Percentiles rank a stretch among this genome's conserved stretches.
These are phyloP conservation scores for Hypoxylon sp. DNA, from an alignment of 2,329 filamentous ascomycete genomes.

Conservation along the genomic window DNA sequence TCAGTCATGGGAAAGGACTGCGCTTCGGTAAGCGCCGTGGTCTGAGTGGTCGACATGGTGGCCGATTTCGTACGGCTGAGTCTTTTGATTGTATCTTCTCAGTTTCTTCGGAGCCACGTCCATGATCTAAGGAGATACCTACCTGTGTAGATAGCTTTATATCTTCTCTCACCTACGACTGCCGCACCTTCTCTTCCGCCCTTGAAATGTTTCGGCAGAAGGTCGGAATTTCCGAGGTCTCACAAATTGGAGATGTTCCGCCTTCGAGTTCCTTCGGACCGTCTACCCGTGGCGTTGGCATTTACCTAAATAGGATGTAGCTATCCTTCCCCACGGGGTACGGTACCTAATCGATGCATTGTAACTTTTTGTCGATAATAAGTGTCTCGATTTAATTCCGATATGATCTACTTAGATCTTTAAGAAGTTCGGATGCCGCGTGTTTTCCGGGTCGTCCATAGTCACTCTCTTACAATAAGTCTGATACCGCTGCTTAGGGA, in stretches of 20 bases:
- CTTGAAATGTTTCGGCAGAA: constrained; percentile 22
- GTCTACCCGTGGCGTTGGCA: constrained; percentile 17
- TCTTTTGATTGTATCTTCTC: neutral
- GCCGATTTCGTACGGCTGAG: neutral
- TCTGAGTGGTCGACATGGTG: constrained; percentile 42
- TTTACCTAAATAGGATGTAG: neutral
- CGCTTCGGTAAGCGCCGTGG: constrained; percentile 34
- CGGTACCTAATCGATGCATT: neutral
- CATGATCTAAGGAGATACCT: neutral
- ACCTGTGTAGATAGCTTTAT: constrained; percentile 10
- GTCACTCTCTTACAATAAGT: too few relatives aligned
- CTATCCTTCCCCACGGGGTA: neutral
- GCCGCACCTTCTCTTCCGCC: neutral
- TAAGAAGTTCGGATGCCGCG: neutral
- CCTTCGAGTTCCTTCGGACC: constrained; percentile 11
- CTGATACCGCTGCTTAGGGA: neutral
- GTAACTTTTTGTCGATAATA: neutral
- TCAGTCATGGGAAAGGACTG: constrained; percentile 45
- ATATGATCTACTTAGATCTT: neutral
- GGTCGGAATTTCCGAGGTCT: constrained; percentile 4
- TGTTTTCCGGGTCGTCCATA: neutral
- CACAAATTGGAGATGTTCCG: constrained; percentile 10
- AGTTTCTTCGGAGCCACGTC: neutral
- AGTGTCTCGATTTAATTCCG: neutral
- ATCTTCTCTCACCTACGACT: neutral